Evolutionary conservation across 1,284 basidiomycete genomes (phyloP), one percentile per base, ranked within the genome.

Genomic region (Gymnopus androsaceus): DNA sequence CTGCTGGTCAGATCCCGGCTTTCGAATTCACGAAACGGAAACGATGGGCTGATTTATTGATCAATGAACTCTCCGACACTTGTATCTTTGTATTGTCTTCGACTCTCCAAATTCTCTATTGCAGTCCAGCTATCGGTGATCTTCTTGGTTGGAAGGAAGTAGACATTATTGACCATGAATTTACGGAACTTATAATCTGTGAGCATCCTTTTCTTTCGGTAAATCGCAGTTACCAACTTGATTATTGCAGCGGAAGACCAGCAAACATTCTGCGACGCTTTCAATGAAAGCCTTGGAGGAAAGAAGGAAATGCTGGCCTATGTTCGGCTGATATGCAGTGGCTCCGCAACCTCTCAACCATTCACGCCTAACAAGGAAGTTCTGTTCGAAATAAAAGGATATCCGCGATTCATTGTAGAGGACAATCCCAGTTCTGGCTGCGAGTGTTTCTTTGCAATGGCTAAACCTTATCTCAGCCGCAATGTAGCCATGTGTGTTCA

Each of bases 21-120:
- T 91, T 85, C 63, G 90, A 94, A 67, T 94, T 94, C 67, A 92
- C 89, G 0, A 92, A 89, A 67, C 77, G 91, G 58, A 92, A 93
- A 70, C 82, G 88, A 58, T 94, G 91, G 91, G 86, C 86, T 9
- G 90, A 94, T 69, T 77, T 93, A n/a, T 77, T 93, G 38, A 72
- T 90, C 58, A 79, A 83, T 2, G 92, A 93, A 66, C 79, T 92
- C 41, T 84, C 87, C 44, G 92, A 92, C 61, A 82, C 79, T 21
- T 79, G 91, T 65, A 73, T 84, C 38, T 77, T 94, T 63, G 74
- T 94, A 38, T 76, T 94, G 53, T 87, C 85, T 12, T 73, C 74
- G 4, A 64, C 75, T 7, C 79, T 81, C 63, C 80, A 79, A 58
- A 79, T 94, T 42, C 79, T 88, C 61, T 92, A 87, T 67, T 88